Conservation (phyloP, 108 stramenopile genomes). For the Cyclostephanos invisitatus region DNA sequence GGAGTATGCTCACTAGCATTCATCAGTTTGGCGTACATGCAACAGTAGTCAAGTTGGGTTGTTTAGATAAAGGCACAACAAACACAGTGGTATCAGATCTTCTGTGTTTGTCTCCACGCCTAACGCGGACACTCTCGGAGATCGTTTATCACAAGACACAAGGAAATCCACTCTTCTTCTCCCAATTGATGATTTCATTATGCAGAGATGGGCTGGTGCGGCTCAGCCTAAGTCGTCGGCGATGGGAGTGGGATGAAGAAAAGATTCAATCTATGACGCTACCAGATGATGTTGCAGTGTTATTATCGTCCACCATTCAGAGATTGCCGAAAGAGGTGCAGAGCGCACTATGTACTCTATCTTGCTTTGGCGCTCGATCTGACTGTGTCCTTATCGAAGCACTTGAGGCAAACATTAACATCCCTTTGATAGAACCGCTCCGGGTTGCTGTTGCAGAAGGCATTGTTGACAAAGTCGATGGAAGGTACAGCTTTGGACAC, state of each 20-base stretch:
- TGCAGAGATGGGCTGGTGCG: slow-evolving; percentile 13
- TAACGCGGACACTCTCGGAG: neutral
- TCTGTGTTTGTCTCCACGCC: neutral
- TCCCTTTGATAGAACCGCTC: slow-evolving; percentile 2
- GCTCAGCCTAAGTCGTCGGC: slow-evolving; percentile 20
- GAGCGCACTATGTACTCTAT: slow-evolving; percentile 5
- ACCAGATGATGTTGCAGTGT: slow-evolving; percentile 22
- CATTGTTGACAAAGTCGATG: slow-evolving; percentile 23
- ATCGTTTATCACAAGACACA: neutral
- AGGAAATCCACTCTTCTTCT: slow-evolving; percentile 30
- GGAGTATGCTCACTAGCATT: slow-evolving; percentile 1
- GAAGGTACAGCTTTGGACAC: slow-evolving; percentile 13
- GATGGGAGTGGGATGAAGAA: slow-evolving; percentile 39
- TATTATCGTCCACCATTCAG: slow-evolving; percentile 7
- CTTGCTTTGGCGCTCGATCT: slow-evolving; percentile 24
- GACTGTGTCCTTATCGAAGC: slow-evolving; percentile 3
- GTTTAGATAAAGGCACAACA: slow-evolving; percentile 2
- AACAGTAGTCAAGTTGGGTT: neutral
- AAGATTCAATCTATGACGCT: slow-evolving; percentile 17
- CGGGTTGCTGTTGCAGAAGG: slow-evolving; percentile 21
- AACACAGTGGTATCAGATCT: slow-evolving; percentile 8
- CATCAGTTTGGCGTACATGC: slow-evolving; percentile 4
- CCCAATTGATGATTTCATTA: slow-evolving; percentile 17
- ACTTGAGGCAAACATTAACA: slow-evolving; percentile 11
- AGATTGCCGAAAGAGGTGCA: slow-evolving; percentile 15